These are phyloP conservation scores for Glycine latifolia DNA, from an alignment of 306 rosid genomes.

Conservation along the genomic window DNA sequence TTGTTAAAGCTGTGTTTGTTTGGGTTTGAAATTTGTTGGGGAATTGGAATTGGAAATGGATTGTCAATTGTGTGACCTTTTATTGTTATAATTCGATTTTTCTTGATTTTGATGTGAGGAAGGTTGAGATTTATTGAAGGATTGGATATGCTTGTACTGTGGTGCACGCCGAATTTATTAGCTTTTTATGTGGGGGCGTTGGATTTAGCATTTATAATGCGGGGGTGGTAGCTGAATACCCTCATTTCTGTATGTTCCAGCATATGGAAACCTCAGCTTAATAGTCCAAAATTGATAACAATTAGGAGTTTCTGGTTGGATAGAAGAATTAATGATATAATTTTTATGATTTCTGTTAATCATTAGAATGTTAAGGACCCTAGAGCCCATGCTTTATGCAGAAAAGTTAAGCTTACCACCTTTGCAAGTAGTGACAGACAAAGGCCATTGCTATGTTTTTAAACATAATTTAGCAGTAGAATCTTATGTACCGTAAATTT, in stretches of 20 bases:
- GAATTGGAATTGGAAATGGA: slow-evolving; percentile 18
- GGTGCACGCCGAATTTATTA: slow-evolving; percentile 33
- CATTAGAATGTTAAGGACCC: too few relatives aligned
- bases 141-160: slow-evolving; percentile 15
- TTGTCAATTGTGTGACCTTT: slow-evolving; percentile 20
- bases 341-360: too few relatives aligned
- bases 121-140: slow-evolving; percentile 2
- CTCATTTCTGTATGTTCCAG: slow-evolving; percentile 31
- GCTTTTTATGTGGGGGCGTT: slow-evolving; percentile 2
- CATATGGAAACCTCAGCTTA: slow-evolving; percentile 4
- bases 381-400: neutral
- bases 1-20: slow-evolving; percentile 19
- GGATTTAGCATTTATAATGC: slow-evolving; percentile 37
- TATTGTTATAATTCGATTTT: slow-evolving; percentile 6
- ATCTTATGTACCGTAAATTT: slow-evolving; percentile 4
- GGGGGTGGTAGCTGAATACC: neutral
- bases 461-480: slow-evolving; percentile 8
- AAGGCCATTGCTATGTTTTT: slow-evolving; percentile 9
- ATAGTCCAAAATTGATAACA: slow-evolving; percentile 1
- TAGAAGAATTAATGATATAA: neutral
- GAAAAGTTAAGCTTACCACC: slow-evolving; percentile 17
- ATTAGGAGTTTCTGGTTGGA: slow-evolving; percentile 21
- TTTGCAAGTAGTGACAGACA: neutral
- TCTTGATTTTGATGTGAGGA: slow-evolving; percentile 34
- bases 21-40: slow-evolving; percentile 16